Evolutionary conservation across 306 rosid genomes (phyloP), one percentile per base, ranked within the genome.

Genomic region (Vicia sativa): DNA sequence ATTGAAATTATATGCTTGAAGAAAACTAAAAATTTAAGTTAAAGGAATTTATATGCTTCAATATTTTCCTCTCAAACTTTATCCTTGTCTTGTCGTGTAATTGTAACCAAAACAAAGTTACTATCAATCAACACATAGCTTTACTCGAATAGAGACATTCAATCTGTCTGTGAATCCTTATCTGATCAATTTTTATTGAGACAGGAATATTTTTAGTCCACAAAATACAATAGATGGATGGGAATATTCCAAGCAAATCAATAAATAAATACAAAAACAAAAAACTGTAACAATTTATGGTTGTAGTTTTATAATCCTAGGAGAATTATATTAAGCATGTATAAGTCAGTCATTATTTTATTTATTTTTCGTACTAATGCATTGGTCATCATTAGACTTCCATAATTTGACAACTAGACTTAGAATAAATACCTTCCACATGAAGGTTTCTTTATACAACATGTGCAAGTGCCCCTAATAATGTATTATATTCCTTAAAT

Each of bases 101-200:
- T 21, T 52, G 58, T 52, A 52, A 10, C 25, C 15, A 21, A 52
- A 52, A 52, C 31, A 21, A 52, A 52, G 68, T 37, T 70, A 55
- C 55, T 25, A 11, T 29, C 76, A 69, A 68, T 69, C 72, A 68
- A 43, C 4, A 15, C 23, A 15, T 62, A 31, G 10, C 14, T 50
- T 7, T 55, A 50, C 11, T 28, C 49, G 75, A 80, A 71, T 71
- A 60, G 74, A 65, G n/a, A n/a, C 72, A 70, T 53, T 65, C 26
- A 41, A 58, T 55, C 55, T n/a, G 45, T 67, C 1, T 52, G n/a
- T 12, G 29, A 63, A 62, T 21, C 66, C 52, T 79, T 58, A 19
- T 71, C 73, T 25, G 18, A 65, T 19, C 48, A 60, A 26, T 54
- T 1, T n/a, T 19, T 46, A 35, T 19, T 42, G 65, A 38, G 57